These are phyloP conservation scores for Scalesia atractyloides DNA, from an alignment of 129 eudicot genomes.

Conservation along the genomic window DNA sequence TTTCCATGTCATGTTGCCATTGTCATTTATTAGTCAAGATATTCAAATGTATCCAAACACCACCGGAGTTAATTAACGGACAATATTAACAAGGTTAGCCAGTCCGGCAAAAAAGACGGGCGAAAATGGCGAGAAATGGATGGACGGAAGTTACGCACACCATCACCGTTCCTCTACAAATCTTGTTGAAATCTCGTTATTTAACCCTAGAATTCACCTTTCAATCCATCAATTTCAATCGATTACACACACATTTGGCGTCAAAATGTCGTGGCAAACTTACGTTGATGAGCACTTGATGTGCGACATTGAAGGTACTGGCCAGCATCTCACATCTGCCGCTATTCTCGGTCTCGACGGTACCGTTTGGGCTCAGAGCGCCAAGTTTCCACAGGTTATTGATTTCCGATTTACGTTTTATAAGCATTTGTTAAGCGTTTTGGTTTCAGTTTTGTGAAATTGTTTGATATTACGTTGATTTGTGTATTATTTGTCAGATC, in stretches of 20 bases:
- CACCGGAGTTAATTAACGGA: too few relatives aligned
- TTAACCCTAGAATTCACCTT: constrained; percentile 8
- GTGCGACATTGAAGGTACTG: constrained; percentile 50
- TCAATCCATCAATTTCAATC: constrained; percentile 15
- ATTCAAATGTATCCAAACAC: too few relatives aligned
- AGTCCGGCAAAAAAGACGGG: constrained; percentile 22
- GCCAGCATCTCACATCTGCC: constrained; percentile 55
- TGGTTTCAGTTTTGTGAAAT: neutral
- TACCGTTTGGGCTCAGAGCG: constrained; percentile 66
- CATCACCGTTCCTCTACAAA: constrained; percentile 12
- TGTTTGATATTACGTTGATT: neutral
- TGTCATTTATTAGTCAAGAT: too few relatives aligned
- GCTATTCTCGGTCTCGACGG: constrained; percentile 67
- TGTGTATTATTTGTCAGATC: neutral
- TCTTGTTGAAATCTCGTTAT: neutral
- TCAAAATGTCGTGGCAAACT: constrained; percentile 69
- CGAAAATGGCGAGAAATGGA: constrained; percentile 31
- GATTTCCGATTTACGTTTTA: neutral
- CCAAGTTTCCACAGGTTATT: constrained; percentile 62
- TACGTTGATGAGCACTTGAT: constrained; percentile 68
- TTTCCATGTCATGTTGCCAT: too few relatives aligned
- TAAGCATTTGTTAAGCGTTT: neutral
- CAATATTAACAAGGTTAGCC: neutral
- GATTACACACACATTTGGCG: neutral
- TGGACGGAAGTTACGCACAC: constrained; percentile 8